phyloP scores from a whole-genome alignment of 768 basidiomycete genomes.

The Termitomyces heimii region DNA sequence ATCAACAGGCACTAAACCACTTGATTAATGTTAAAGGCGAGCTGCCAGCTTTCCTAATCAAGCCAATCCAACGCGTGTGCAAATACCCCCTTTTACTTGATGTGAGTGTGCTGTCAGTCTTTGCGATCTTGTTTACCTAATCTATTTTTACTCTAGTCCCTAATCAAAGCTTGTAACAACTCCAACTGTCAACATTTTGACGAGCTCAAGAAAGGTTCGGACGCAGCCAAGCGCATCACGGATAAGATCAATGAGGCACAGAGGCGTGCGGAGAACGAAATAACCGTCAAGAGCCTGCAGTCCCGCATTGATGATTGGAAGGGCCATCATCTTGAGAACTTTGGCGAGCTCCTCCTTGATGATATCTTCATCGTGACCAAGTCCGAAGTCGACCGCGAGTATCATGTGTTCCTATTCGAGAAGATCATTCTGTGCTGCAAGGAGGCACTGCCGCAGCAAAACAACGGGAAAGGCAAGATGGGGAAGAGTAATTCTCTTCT shows the following conservation, averaged over 20 bases:
- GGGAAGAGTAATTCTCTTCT: slow-evolving; percentile 85
- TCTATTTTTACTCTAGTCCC: slow-evolving; percentile 40
- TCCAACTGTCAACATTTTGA: slow-evolving; percentile 65
- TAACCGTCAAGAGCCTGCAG: slow-evolving; percentile 82
- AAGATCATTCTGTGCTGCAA: slow-evolving; percentile 99
- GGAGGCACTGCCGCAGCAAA: slow-evolving; percentile 60
- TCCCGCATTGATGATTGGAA: slow-evolving; percentile 97
- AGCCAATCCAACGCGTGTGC: slow-evolving; percentile 97
- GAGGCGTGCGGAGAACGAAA: slow-evolving; percentile 84
- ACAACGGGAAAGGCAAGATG: slow-evolving; percentile 59
- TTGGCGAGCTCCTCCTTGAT: slow-evolving; percentile 90
- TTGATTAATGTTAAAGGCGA: slow-evolving; percentile 90
- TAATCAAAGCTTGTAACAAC: slow-evolving; percentile 65
- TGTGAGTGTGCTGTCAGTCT: slow-evolving; percentile 40
- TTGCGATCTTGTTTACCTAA: slow-evolving; percentile 6
- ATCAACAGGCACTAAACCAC: slow-evolving; percentile 66
- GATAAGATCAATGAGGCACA: slow-evolving; percentile 96
- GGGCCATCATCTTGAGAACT: slow-evolving; percentile 91
- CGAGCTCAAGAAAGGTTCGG: slow-evolving; percentile 79
- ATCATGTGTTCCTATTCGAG: slow-evolving; percentile 98
- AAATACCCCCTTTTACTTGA: slow-evolving; percentile 96
- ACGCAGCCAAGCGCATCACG: slow-evolving; percentile 87
- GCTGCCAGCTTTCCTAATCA: slow-evolving; percentile 94
- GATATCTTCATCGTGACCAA: slow-evolving; percentile 96
- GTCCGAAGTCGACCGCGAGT: slow-evolving; percentile 93